Evolutionary conservation across 805 yeast genomes (phyloP), one percentile per base, ranked within the genome.

Genomic region (Starmerella stigmatis): DNA sequence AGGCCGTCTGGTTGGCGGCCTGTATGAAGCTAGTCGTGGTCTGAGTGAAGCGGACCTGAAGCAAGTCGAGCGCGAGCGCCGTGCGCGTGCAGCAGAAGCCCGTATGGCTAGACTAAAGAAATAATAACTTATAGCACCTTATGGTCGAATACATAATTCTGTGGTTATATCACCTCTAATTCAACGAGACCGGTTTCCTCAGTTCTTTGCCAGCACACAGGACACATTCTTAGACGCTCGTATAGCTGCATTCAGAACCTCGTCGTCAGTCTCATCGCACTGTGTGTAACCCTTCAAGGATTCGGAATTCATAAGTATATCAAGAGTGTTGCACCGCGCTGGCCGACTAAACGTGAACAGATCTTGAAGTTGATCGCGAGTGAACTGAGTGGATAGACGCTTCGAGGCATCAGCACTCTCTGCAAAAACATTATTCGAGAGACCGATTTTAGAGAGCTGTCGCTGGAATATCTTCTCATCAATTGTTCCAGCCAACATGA

Each of bases 31-130:
- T 22, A 55, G 40, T 17, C 44, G 73, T 35, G 79, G 86, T 0
- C 67, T 89, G 44, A 72, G 77, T 7, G 86, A 79, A 1, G 85
- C 78, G 21, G 96, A 88, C 52, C 73, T 76, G 56, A 70, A 72
- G 72, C 73, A 79, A 56, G 65, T 92, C 17, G 86, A 88, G 82
- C 75, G 98, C 49, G 98, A 92, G 57, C 88, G 88, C 58, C 71
- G 97, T 44, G 96, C 96, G 0, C 73, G 97, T 45, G 98, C 98
- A 0, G 96, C 94, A 0, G 97, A 92, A 61, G 94, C 89, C 0
- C 71, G 98, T 54, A 56, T 84, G 57, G 70, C 66, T 44, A 63
- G 56, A 47, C 29, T 36, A 5, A 25, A 11, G 3, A 23, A 25
- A 16, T 36, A 36, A n/a, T n/a, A n/a, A n/a, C n/a, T n/a, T n/a